Evolutionary conservation across 1,284 basidiomycete genomes (phyloP), one percentile per base, ranked within the genome.

Genomic region (Hypsizygus ulmarius): DNA sequence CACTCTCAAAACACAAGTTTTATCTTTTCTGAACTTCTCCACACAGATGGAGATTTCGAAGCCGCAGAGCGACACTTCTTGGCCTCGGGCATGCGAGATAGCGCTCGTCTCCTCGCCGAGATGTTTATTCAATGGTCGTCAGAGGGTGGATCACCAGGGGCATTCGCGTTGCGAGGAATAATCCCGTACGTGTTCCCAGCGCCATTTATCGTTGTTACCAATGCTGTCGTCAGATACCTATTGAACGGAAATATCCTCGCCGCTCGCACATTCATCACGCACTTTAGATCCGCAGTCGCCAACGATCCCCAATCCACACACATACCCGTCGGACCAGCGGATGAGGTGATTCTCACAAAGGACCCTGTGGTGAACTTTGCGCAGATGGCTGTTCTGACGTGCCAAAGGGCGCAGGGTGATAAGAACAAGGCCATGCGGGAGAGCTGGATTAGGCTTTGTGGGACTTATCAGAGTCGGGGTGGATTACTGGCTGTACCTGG

Each of bases 241-340:
- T 80, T 84, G 53, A 87, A 92, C 46, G 90, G 90, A 9, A 92
- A 92, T 58, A 84, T 97, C 59, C 79, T 92, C 16, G 90, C 90
- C 5, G 90, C 93, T 3, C 81, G 84, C 15, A 81, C 87, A 10
- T 95, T 96, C 74, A 83, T 95, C 62, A 74, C 77, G 12, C 79
- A 84, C 47, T 92, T 90, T 64, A 73, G 87, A 48, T 75, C 84
- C 37, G 78, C 81, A 60, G 65, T 85, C 35, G 68, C 81, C 52
- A 62, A 71, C 47, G 58, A 64, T 54, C 59, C 56, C 52, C 63
- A 51, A 29, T 36, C 59, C 32, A 49, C 62, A 62, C 53, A 67
- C 60, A 55, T 75, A 63, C 50, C 74, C 64, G 62, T 73, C 59
- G 65, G 71, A 61, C 37, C 73, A 63, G 66, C 72, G 16, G 79